Evolutionary conservation across 768 basidiomycete genomes (phyloP), one percentile per base, ranked within the genome.

Genomic region (Leccinum subgranulosum): DNA sequence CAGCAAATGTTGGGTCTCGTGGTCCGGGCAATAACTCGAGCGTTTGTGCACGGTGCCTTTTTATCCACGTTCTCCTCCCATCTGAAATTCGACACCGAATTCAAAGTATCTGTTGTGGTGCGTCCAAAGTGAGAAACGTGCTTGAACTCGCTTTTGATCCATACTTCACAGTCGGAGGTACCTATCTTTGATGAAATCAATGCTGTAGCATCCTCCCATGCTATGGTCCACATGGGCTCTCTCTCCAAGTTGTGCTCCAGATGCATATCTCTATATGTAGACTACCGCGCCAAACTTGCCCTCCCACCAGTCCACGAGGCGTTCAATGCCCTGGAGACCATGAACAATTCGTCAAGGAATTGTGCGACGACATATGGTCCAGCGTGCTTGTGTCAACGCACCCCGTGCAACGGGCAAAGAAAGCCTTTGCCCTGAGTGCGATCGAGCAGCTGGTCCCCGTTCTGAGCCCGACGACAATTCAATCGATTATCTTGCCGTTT

Each of bases 391-490:
- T 14, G 41, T n/a, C 63, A 33, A 61, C 61, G 10, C 70, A 69
- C 27, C 66, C 58, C 39, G 58, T 69, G 21, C 64, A 65, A 34
- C 66, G 72, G 41, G 77, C 77, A 4, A 77, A 75, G 60, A 74
- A 67, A 56, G 86, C 88, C 0, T 93, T 87, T 67, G 80, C 81
- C 11, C 74, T 94, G 29, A 87, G 87, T 8, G 83, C 84, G 55
- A 81, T 90, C 21, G 92, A 94, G 68, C 92, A 93, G 65, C 79
- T 94, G 4, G 77, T 92, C 10, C 82, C 85, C 0, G 77, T 80
- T 4, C 72, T 94, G 15, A 77, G 75, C 50, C 78, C 80, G 14
- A 72, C 74, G 3, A 81, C 75, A 54, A 77, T 92, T 51, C 79
- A 79, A 65, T 68, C 80, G 6, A 72, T 75, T 39, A 83, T 90